Evolutionary conservation across 257 asterid genomes (phyloP), one percentile per base, ranked within the genome.

Genomic region (Ocimum tenuiflorum): DNA sequence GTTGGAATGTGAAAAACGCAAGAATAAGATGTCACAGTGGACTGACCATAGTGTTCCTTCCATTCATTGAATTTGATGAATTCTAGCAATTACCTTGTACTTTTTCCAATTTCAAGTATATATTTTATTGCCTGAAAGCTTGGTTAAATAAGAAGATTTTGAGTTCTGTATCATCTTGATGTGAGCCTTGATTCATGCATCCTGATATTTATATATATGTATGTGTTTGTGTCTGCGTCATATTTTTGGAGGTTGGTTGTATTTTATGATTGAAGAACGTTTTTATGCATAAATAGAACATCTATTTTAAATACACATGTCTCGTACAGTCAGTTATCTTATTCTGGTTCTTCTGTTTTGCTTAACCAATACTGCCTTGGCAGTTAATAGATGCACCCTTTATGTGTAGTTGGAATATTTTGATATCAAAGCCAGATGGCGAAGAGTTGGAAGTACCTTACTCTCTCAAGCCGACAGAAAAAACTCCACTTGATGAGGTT

Each of bases 351-450:
- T 22, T 58, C 12, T 47, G 15, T 50, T 17, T 65, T 33, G 45
- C 4, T 47, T 56, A 35, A 65, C 14, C 53, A 33, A 15, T 31
- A 39, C 63, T 36, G 19, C 64, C 56, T 60, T 78, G 23, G 72
- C 65, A 58, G 45, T 73, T 67, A 60, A 61, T 70, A 67, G 69
- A 62, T 36, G 18, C 35, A 33, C 56, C 60, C 75, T 72, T 73
- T 10, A 35, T 76, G 42, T 81, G 81, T 87, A 92, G 99, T 70
- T 89, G 99, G 97, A 69, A 82, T 63, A 69, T 88, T 67, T 77
- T 85, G 75, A 78, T 94, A 73, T 84, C 94, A 63, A 90, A 80
- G 84, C 99, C 99, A 56, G 86, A 82, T 72, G 94, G 92, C 0
- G 86, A 82, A 60, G 83, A 78, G 43, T 73, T 94, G 88, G 91